phyloP scores from a whole-genome alignment of 2,329 filamentous ascomycete genomes.

The Cercospora nicotianae region DNA sequence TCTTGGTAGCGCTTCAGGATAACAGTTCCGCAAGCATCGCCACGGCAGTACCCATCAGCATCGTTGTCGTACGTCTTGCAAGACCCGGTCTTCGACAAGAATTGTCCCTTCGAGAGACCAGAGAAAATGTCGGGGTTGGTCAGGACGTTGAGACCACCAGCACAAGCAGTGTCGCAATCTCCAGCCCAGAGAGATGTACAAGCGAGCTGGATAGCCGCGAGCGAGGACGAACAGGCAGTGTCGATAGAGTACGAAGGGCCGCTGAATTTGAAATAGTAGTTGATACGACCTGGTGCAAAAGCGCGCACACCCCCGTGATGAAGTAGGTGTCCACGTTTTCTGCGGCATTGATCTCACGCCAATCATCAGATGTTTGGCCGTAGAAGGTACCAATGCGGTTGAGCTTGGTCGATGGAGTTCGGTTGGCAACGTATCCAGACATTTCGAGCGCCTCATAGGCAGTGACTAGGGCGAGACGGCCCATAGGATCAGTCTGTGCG shows the following conservation, averaged over 20 bases:
- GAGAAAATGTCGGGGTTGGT: constrained; percentile 80
- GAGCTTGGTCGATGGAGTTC: constrained; percentile 65
- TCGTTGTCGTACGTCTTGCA: constrained; percentile 80
- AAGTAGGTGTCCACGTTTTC: constrained; percentile 71
- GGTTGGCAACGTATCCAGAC: constrained; percentile 73
- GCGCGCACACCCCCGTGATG: constrained; percentile 64
- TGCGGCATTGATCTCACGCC: constrained; percentile 71
- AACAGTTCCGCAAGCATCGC: constrained; percentile 71
- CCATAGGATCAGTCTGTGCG: constrained; percentile 77
- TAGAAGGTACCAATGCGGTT: constrained; percentile 71
- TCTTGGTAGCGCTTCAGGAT: constrained; percentile 79
- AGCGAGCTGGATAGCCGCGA: constrained; percentile 69
- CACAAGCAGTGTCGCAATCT: constrained; percentile 78
- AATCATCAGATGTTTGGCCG: constrained; percentile 74
- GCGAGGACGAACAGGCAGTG: constrained; percentile 75
- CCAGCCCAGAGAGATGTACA: constrained; percentile 73
- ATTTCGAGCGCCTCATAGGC: constrained; percentile 81
- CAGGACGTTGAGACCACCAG: constrained; percentile 74
- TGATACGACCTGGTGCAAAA: constrained; percentile 65
- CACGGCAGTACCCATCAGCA: constrained; percentile 80
- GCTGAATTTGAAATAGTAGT: constrained; percentile 75
- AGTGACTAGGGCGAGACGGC: constrained; percentile 71
- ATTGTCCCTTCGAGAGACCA: constrained; percentile 72
- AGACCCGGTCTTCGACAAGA: constrained; percentile 72
- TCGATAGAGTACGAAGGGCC: constrained; percentile 72